Evolutionary conservation across 129 eudicot genomes (phyloP).

Genomic region (Chrysanthemum lavandulifolium): DNA sequence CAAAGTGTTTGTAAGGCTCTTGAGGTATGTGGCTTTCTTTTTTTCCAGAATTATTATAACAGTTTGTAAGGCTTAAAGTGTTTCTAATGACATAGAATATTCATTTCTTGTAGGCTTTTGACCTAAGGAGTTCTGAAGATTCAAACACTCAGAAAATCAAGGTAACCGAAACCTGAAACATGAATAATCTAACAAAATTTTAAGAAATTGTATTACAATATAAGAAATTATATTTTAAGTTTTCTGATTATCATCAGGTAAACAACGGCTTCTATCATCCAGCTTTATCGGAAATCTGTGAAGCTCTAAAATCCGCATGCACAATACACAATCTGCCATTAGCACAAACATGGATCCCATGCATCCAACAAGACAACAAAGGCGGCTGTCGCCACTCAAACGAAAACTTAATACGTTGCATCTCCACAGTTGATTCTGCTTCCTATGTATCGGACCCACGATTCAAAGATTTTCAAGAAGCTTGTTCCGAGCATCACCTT

Average conservation of each 20-base stretch:
- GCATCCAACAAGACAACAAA: slow-evolving; percentile 81
- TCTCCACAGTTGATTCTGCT: slow-evolving; percentile 78
- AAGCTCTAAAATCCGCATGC: slow-evolving; percentile 65
- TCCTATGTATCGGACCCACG: slow-evolving; percentile 51
- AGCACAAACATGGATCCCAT: slow-evolving; percentile 93
- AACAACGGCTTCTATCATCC: slow-evolving; percentile 56
- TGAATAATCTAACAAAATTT: slow-evolving; percentile 1
- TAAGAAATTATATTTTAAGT: neutral
- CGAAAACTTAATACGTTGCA: slow-evolving; percentile 56
- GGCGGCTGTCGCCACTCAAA: slow-evolving; percentile 71
- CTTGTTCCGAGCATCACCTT: slow-evolving; percentile 91
- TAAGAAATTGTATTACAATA: neutral
- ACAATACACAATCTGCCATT: slow-evolving; percentile 65
- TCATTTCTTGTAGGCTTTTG: slow-evolving; percentile 60
- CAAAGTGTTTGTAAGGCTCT: slow-evolving; percentile 91
- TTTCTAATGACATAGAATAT: slow-evolving; percentile 10
- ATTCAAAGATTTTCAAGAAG: slow-evolving; percentile 65
- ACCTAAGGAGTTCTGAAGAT: slow-evolving; percentile 66
- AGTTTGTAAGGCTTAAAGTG: neutral
- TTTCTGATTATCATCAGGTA: slow-evolving; percentile 33
- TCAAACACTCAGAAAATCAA: slow-evolving; percentile 41
- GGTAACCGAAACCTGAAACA: slow-evolving; percentile 37
- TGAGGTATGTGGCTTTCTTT: slow-evolving; percentile 50
- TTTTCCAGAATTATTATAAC: slow-evolving; percentile 15
- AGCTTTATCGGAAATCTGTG: slow-evolving; percentile 71